Conservation (phyloP, 257 asterid species). For the Cordia subcordata region DNA sequence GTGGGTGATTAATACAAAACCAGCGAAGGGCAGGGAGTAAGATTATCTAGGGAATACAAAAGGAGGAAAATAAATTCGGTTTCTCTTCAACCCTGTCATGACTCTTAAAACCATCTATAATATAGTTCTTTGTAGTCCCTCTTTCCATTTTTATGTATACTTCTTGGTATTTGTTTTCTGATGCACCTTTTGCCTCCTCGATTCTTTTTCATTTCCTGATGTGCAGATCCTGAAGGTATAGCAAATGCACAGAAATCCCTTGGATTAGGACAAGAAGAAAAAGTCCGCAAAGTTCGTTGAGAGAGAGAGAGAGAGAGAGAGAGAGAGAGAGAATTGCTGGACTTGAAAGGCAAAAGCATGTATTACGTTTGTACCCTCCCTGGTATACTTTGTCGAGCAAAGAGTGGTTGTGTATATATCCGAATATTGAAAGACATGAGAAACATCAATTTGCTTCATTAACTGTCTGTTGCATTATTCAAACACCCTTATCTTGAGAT, state of each 20-base stretch:
- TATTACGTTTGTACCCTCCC: not conserved
- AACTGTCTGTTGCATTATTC: not conserved
- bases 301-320: not conserved
- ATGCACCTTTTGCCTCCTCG: not conserved
- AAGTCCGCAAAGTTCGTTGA: constrained; percentile 68
- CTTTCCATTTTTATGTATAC: too few relatives aligned
- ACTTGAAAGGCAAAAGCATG: not conserved
- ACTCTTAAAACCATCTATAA: too few relatives aligned
- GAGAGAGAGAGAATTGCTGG: not conserved
- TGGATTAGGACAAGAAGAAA: constrained; percentile 88
- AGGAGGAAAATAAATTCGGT: too few relatives aligned
- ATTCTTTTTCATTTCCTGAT: not conserved
- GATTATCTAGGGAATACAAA: too few relatives aligned
- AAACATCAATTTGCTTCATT: not conserved
- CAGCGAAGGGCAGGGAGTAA: too few relatives aligned
- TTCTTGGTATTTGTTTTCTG: not conserved
- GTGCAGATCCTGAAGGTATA: constrained; percentile 87
- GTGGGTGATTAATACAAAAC: too few relatives aligned
- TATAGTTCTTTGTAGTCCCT: too few relatives aligned
- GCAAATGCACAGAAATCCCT: constrained; percentile 90
- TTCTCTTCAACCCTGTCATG: too few relatives aligned
- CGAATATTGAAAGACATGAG: too few relatives aligned
- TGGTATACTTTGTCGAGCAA: too few relatives aligned
- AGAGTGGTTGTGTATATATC: too few relatives aligned
- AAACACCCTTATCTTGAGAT: not conserved